These are phyloP conservation scores for Pelargonium cotyledonis DNA, from an alignment of 441 rosid species.

Conservation along the genomic window DNA sequence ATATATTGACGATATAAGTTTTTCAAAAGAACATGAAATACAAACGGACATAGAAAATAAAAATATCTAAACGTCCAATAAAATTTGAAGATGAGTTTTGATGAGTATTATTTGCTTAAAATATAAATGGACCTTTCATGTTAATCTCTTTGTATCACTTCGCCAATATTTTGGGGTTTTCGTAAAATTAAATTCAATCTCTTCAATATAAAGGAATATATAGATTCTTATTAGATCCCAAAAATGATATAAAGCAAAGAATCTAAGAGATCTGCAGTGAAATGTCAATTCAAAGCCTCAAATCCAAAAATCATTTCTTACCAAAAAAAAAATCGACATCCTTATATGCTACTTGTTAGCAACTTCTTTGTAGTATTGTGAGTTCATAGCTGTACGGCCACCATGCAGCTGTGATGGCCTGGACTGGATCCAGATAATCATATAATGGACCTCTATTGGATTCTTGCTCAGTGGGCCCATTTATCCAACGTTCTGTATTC, in stretches of 20 bases:
- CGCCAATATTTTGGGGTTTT: no score
- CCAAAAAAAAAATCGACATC: not conserved
- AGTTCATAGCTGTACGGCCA: not conserved
- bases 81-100: no score
- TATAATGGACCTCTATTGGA: slow-evolving; percentile 8
- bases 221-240: not conserved
- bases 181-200: no score
- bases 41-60: no score
- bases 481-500: not conserved
- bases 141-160: no score
- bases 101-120: no score
- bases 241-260: not conserved
- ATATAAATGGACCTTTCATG: no score
- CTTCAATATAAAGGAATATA: no score
- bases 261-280: not conserved
- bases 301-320: not conserved
- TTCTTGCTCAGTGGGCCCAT: not conserved
- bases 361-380: not conserved
- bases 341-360: not conserved
- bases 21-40: no score
- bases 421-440: not conserved
- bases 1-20: no score
- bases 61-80: no score
- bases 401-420: not conserved
- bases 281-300: not conserved